Evolutionary conservation across 805 yeast species (phyloP).

Genomic region (Wickerhamomyces xylosicus): DNA sequence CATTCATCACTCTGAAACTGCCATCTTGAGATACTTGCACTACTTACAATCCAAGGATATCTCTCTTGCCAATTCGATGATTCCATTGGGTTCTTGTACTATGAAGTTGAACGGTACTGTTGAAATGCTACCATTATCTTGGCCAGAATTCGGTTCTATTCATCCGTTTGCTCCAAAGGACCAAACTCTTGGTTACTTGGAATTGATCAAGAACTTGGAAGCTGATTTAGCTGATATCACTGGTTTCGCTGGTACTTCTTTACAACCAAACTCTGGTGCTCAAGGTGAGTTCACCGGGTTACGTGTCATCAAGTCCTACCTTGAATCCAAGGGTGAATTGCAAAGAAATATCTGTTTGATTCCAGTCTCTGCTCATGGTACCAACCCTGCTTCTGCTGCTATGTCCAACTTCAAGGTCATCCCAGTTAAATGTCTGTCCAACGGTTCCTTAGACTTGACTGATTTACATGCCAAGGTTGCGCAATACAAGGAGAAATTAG

Average conservation of each 20-base stretch:
- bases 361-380: constrained; percentile 97
- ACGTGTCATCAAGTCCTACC: constrained; percentile 72
- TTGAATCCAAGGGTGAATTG: constrained; percentile 57
- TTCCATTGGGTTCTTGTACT: constrained; percentile 95
- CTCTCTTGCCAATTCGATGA: constrained; percentile 93
- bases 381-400: constrained; percentile 97
- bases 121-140: constrained; percentile 87
- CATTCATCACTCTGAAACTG: constrained; percentile 85
- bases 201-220: constrained; percentile 68
- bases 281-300: constrained; percentile 97
- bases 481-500: constrained; percentile 58
- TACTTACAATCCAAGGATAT: constrained; percentile 79
- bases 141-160: constrained; percentile 83
- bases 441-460: constrained; percentile 78
- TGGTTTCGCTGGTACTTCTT: constrained; percentile 82
- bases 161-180: constrained; percentile 90
- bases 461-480: constrained; percentile 70
- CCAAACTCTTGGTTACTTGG: constrained; percentile 83
- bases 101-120: constrained; percentile 96
- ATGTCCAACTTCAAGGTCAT: constrained; percentile 95
- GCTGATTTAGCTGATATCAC: constrained; percentile 83
- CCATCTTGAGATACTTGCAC: constrained; percentile 86
- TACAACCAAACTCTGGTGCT: constrained; percentile 97
- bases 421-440: constrained; percentile 73
- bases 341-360: constrained; percentile 82